These are phyloP conservation scores for Chaetomium fimeti DNA, from an alignment of 495 filamentous ascomycete species.

Conservation along the genomic window DNA sequence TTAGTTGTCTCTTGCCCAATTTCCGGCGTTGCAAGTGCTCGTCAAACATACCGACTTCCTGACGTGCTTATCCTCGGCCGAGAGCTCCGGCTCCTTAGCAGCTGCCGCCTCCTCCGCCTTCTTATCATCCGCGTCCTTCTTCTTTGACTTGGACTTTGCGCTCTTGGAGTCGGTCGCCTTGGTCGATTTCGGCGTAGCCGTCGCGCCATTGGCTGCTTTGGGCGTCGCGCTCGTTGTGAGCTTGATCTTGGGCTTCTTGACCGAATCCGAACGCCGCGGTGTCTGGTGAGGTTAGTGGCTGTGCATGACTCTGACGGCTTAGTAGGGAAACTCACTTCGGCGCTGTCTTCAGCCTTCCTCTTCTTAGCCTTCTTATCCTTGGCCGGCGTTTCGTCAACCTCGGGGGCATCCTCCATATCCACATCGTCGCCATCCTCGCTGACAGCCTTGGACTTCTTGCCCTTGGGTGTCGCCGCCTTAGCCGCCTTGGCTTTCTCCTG, in stretches of 20 bases:
- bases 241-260: slow-evolving; percentile 68
- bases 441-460: slow-evolving; percentile 52
- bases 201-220: slow-evolving; percentile 54
- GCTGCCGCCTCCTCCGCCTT: slow-evolving; percentile 54
- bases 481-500: slow-evolving; percentile 60
- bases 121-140: slow-evolving; percentile 62
- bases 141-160: slow-evolving; percentile 62
- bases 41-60: slow-evolving; percentile 58
- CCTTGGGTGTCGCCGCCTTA: slow-evolving; percentile 64
- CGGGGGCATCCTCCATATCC: slow-evolving; percentile 69
- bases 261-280: slow-evolving; percentile 63
- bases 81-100: slow-evolving; percentile 52
- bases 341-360: slow-evolving; percentile 67
- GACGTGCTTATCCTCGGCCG: slow-evolving; percentile 45
- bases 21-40: neutral
- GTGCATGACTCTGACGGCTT: neutral
- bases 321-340: slow-evolving; percentile 54
- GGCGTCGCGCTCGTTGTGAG: slow-evolving; percentile 51
- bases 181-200: slow-evolving; percentile 50
- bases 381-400: slow-evolving; percentile 47
- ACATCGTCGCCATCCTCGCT: slow-evolving; percentile 64
- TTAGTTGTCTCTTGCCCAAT: slow-evolving; percentile 12
- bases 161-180: slow-evolving; percentile 53
- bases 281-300: slow-evolving; percentile 39
- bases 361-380: slow-evolving; percentile 65